These are phyloP conservation scores for Achaetomium macrosporum DNA, from an alignment of 2,329 filamentous ascomycete genomes.

Conservation along the genomic window DNA sequence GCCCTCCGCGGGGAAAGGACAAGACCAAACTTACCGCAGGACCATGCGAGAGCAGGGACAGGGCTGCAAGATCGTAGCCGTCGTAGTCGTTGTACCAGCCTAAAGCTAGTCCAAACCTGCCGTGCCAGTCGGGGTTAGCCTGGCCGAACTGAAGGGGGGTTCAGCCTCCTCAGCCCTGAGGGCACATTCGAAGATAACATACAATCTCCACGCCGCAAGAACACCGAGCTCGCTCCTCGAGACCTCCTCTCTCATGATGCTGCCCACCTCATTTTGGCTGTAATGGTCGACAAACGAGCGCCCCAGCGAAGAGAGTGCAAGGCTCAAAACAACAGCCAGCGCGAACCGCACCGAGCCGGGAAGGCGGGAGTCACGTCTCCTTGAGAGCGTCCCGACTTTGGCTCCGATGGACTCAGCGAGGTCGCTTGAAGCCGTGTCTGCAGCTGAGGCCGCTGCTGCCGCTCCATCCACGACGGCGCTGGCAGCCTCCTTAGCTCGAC, in stretches of 20 bases:
- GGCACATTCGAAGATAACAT: constrained; percentile 30
- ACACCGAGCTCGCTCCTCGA: constrained; percentile 54
- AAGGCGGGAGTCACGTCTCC: constrained; percentile 34
- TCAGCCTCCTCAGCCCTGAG: constrained; percentile 31
- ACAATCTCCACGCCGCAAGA: constrained; percentile 51
- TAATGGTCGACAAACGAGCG: constrained; percentile 57
- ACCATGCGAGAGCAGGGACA: constrained; percentile 65
- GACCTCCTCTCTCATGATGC: constrained; percentile 52
- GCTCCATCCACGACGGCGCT: constrained; percentile 8
- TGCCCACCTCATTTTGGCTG: constrained; percentile 59
- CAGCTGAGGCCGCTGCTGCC: constrained; percentile 6
- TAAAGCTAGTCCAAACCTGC: constrained; percentile 62
- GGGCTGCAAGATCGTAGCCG: constrained; percentile 60
- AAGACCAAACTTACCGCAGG: constrained; percentile 54
- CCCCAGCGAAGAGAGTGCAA: constrained; percentile 58
- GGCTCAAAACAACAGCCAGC: constrained; percentile 47
- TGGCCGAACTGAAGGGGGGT: constrained; percentile 13
- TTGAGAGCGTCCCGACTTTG: not conserved
- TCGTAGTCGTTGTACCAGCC: constrained; percentile 73
- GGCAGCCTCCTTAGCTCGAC: constrained; percentile 13
- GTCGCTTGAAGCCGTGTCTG: constrained; percentile 1
- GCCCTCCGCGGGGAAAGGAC: not conserved
- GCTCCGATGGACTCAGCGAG: constrained; percentile 5
- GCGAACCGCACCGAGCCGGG: constrained; percentile 46
- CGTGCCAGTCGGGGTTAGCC: constrained; percentile 28